Percentiles rank a stretch among this genome's conserved stretches.
phyloP scores from a whole-genome alignment of 2,329 filamentous ascomycete genomes.

The Colletotrichum sp. region DNA sequence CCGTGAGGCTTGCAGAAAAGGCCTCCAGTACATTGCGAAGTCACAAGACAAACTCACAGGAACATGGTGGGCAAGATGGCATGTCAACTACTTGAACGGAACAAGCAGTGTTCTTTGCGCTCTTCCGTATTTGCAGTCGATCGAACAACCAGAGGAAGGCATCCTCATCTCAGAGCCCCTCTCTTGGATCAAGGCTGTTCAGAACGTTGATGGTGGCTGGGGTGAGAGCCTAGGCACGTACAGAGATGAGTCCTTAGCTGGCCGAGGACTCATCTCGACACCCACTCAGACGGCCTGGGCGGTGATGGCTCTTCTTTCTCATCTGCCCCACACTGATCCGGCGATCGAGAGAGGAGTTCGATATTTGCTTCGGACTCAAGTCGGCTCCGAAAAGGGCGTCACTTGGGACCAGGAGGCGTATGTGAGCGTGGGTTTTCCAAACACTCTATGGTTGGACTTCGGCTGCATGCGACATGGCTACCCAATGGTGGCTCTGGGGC shows the following conservation, averaged over 20 bases:
- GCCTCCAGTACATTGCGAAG: not conserved
- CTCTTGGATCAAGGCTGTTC: not conserved
- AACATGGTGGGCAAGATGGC: constrained; percentile 5
- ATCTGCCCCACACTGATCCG: not conserved
- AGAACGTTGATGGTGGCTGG: constrained; percentile 1
- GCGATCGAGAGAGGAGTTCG: not conserved
- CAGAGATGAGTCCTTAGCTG: not conserved
- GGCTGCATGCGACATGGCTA: not conserved
- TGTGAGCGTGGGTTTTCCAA: not conserved
- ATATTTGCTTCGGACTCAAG: not conserved
- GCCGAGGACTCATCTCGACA: not conserved
- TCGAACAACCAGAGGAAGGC: not conserved
- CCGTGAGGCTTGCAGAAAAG: not conserved
- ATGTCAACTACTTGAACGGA: constrained; percentile 9
- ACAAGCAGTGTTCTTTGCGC: constrained; percentile 3
- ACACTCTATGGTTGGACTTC: constrained; percentile 2
- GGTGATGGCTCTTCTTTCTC: not conserved
- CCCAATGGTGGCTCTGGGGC: not conserved
- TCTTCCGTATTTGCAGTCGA: not conserved
- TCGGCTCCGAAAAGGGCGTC: not conserved
- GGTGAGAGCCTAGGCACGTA: not conserved
- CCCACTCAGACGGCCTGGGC: not conserved
- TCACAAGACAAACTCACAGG: not conserved
- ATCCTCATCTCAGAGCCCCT: not conserved
- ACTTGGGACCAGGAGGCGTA: constrained; percentile 6